Conservation (phyloP, 1,284 basidiomycete species). For the Mycosarcoma mackinlayi region DNA sequence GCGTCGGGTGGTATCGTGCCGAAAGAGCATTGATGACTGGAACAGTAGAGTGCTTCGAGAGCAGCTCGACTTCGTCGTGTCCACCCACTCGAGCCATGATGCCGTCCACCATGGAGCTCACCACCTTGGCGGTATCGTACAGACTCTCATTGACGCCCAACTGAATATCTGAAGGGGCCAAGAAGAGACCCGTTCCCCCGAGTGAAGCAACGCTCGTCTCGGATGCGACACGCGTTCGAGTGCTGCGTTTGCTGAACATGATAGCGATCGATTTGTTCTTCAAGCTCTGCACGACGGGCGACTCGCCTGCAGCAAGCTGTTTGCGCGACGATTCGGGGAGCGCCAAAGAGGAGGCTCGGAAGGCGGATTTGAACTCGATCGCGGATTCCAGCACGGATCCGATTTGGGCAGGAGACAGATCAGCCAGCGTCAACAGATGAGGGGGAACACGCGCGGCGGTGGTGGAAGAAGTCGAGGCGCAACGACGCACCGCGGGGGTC, state of each 20-base stretch:
- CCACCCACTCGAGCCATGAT: constrained; percentile 95
- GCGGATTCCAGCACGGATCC: constrained; percentile 75
- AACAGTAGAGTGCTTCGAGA: constrained; percentile 87
- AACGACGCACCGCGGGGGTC: constrained; percentile 13
- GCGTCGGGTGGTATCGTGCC: constrained; percentile 94
- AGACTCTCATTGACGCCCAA: constrained; percentile 92
- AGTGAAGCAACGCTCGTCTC: constrained; percentile 74
- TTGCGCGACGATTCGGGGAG: constrained; percentile 32
- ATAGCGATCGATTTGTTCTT: constrained; percentile 85
- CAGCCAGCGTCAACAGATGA: constrained; percentile 81
- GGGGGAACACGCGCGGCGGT: constrained; percentile 23
- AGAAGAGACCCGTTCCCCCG: constrained; percentile 85
- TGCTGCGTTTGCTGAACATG: constrained; percentile 91
- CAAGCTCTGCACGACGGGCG: constrained; percentile 72
- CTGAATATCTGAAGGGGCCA: constrained; percentile 92
- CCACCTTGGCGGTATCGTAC: constrained; percentile 81
- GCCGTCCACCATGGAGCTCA: constrained; percentile 94
- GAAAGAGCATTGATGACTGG: constrained; percentile 96
- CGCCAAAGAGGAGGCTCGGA: constrained; percentile 72
- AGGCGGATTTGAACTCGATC: constrained; percentile 74
- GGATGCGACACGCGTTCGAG: constrained; percentile 87
- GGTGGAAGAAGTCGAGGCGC: constrained; percentile 27
- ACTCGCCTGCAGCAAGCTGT: constrained; percentile 33
- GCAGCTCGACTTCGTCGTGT: constrained; percentile 89
- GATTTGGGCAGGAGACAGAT: constrained; percentile 80